Evolutionary conservation across 805 yeast species (phyloP), one percentile per base, ranked within the genome.

Genomic region (Ogataea henricii): DNA sequence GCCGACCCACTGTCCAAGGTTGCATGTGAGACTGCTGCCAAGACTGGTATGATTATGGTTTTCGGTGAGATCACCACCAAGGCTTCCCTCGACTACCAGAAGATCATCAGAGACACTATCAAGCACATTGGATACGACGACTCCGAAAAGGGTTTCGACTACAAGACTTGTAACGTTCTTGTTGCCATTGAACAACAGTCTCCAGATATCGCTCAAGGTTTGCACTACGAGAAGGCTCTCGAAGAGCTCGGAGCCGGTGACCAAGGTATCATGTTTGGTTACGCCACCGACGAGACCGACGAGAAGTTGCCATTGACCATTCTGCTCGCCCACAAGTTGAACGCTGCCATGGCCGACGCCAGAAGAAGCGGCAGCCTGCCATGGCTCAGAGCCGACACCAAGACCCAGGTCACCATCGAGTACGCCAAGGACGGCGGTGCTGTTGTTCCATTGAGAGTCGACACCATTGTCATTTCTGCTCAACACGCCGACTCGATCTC

Each of bases 211-310:
- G 99, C 99, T 54, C 98, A 92, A 78, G 99, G 99, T 83, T 83
- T 94, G 68, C 98, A 94, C 77, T 87, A 87, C 76, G 97, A 94
- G 71, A 82, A 85, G 77, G 96, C 87, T 47, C 78, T 94, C 57
- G 99, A 94, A 81, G 95, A 94, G 52, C 83, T 94, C 67, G 99
- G 99, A 74, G 99, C 99, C 58, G 99, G 99, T 85, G 99, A 94
- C 79, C 99, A 94, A 78, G 99, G 99, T 86, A 94, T 94, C 72
- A 94, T 94, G 99, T 94, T 94, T 70, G 99, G 99, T 75, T 94
- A 94, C 74, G 99, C 99, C 63, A 85, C 98, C 55, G 97, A 94
- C 67, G 99, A 94, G 81, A 91, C 99, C 63, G 96, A 92, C 70
- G 98, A 94, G 80, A 85, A 87, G 71, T 79, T 94, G 65, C 99